A percentile compares a stretch with the other conserved stretches of the same genome.
These are phyloP conservation scores for Candida frijolesensis DNA, from an alignment of 1,139 yeast genomes.

Conservation along the genomic window DNA sequence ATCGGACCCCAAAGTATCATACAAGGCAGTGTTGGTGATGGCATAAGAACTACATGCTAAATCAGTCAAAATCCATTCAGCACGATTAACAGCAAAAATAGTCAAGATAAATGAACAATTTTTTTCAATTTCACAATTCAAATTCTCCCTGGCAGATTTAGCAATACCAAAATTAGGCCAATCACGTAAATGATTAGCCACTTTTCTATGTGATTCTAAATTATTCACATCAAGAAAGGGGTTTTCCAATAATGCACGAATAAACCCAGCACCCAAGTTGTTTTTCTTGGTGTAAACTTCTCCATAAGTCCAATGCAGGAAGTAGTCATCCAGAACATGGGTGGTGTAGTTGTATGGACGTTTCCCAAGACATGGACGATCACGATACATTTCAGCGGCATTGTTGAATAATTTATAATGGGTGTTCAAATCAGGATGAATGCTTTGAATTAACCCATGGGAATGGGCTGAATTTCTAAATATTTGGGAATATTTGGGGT, in stretches of 20 bases:
- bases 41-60: slow-evolving; percentile 36
- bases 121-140: slow-evolving; percentile 14
- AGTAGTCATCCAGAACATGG: slow-evolving; percentile 19
- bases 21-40: slow-evolving; percentile 37
- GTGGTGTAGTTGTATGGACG: slow-evolving; percentile 28
- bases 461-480: slow-evolving; percentile 17
- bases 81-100: slow-evolving; percentile 32
- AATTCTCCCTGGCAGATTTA: slow-evolving; percentile 9
- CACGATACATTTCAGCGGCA: slow-evolving; percentile 22
- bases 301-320: slow-evolving; percentile 20
- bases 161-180: slow-evolving; percentile 21
- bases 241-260: slow-evolving; percentile 25
- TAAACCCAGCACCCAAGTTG: slow-evolving; percentile 33
- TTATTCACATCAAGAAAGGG: slow-evolving; percentile 21
- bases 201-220: slow-evolving; percentile 24
- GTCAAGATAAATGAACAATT: slow-evolving; percentile 31
- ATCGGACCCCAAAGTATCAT: slow-evolving; percentile 36
- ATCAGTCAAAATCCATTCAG: slow-evolving; percentile 41
- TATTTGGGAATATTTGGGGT: slow-evolving; percentile 13
- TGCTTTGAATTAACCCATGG: slow-evolving; percentile 12
- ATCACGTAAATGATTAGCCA: slow-evolving; percentile 24
- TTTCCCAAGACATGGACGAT: slow-evolving; percentile 32
- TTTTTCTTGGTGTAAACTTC: slow-evolving; percentile 20
- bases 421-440: slow-evolving; percentile 29
- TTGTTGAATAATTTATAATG: slow-evolving; percentile 29